A percentile compares a stretch with the other conserved stretches of the same genome.
phyloP scores from a whole-genome alignment of 23 red algal genomes.

The Gracilaria domingensis region DNA sequence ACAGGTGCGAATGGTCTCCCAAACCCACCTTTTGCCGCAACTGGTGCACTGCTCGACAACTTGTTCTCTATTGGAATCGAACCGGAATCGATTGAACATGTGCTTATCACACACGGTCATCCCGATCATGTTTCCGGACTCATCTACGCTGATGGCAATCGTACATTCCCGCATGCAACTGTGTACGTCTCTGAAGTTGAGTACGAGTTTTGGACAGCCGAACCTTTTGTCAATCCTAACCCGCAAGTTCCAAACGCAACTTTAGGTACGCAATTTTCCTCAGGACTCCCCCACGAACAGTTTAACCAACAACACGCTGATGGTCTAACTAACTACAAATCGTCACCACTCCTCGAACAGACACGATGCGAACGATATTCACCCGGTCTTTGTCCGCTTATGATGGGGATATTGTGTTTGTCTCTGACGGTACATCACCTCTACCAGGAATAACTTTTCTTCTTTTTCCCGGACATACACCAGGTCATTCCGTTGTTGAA shows the following conservation, averaged over 20 bases:
- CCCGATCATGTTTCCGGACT: conserved; percentile 54
- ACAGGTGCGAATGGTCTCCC: conserved; percentile 10
- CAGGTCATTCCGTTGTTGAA: conserved; percentile 36
- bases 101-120: conserved; percentile 54
- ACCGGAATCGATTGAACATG: conserved; percentile 24
- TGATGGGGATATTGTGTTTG: background rate
- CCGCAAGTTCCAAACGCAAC: conserved; percentile 12
- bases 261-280: conserved; percentile 23
- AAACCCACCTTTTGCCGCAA: conserved; percentile 4
- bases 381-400: conserved; percentile 10
- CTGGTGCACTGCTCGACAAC: background rate
- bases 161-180: conserved; percentile 24
- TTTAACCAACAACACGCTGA: too few species aligned
- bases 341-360: background rate
- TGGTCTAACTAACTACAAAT: background rate
- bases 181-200: conserved; percentile 15
- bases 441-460: background rate
- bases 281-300: too few species aligned
- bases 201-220: conserved; percentile 54
- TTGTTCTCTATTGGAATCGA: background rate
- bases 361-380: background rate
- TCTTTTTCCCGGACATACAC: conserved; percentile 31
- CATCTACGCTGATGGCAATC: conserved; percentile 22
- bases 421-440: conserved; percentile 14
- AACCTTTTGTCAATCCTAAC: conserved; percentile 45